phyloP scores from a whole-genome alignment of 495 filamentous ascomycete species.

The Beverwykella pulmonaria region DNA sequence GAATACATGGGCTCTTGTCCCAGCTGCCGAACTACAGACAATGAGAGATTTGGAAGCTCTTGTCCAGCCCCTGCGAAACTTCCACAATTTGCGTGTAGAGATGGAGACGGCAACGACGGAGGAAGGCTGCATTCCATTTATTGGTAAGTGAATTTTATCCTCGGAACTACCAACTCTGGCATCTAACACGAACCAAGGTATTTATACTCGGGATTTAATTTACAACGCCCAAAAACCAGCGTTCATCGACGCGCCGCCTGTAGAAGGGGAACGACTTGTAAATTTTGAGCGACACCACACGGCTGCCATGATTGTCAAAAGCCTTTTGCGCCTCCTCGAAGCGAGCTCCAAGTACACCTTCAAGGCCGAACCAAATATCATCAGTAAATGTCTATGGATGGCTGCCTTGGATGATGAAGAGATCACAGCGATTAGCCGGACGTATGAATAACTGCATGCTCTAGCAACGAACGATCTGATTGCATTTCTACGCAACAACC shows the following conservation, averaged over 20 bases:
- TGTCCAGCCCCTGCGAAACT: slow-evolving; percentile 87
- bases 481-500: neutral
- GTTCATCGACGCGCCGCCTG: slow-evolving; percentile 65
- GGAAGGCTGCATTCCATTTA: slow-evolving; percentile 93
- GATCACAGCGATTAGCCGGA: slow-evolving; percentile 55
- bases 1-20: slow-evolving; percentile 80
- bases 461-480: neutral
- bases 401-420: slow-evolving; percentile 82
- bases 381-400: slow-evolving; percentile 95
- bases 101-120: slow-evolving; percentile 81
- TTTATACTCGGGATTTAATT: slow-evolving; percentile 95
- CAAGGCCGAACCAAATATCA: slow-evolving; percentile 79
- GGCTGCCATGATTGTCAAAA: slow-evolving; percentile 91
- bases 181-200: slow-evolving; percentile 48
- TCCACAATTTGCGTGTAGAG: slow-evolving; percentile 82
- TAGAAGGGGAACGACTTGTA: slow-evolving; percentile 71
- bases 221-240: slow-evolving; percentile 90
- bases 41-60: slow-evolving; percentile 81
- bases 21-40: slow-evolving; percentile 66
- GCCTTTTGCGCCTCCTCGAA: slow-evolving; percentile 82
- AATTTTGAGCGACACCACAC: slow-evolving; percentile 96
- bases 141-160: slow-evolving; percentile 60
- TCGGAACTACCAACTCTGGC: neutral
- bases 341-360: slow-evolving; percentile 80
- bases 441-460: slow-evolving; percentile 20